These are phyloP conservation scores for Fusarium circinatum DNA, from an alignment of 2,329 filamentous ascomycete species.

Conservation along the genomic window DNA sequence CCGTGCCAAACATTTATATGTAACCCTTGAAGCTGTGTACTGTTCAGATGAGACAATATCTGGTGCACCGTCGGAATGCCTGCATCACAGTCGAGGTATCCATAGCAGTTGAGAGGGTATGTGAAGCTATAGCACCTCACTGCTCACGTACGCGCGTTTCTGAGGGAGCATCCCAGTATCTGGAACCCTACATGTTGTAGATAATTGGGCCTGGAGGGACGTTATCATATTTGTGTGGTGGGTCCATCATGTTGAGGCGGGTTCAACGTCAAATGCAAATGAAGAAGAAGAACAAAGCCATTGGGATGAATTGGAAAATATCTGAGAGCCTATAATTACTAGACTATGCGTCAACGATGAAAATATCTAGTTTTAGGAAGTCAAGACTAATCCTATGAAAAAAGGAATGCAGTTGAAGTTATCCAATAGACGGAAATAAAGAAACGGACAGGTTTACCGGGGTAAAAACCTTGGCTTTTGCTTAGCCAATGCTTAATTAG, in stretches of 20 bases:
- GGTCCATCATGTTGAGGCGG: not conserved
- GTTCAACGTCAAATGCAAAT: conserved; percentile 3
- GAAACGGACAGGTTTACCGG: not conserved
- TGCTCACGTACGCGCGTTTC: conserved; percentile 29
- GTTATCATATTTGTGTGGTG: conserved; percentile 2
- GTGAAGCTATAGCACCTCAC: not conserved
- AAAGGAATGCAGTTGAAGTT: not conserved
- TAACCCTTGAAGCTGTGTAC: not conserved
- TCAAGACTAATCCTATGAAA: too few relatives aligned
- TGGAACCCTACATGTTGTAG: conserved; percentile 23
- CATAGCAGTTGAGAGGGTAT: not conserved
- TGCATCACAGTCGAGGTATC: not conserved
- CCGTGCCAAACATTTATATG: not conserved
- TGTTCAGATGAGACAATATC: conserved; percentile 1
- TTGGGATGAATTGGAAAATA: too few relatives aligned
- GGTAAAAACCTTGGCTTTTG: conserved; percentile 13
- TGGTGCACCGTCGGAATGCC: not conserved
- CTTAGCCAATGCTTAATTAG: conserved; percentile 28
- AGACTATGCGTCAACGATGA: not conserved
- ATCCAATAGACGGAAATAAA: not conserved
- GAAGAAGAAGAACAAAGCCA: not conserved
- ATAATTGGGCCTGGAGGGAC: conserved; percentile 29
- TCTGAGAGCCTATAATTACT: not conserved
- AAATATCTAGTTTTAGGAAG: not conserved
- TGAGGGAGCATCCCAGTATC: conserved; percentile 6